Evolutionary conservation across 2,329 filamentous ascomycete species (phyloP).

Genomic region (Neonectria magnoliae): DNA sequence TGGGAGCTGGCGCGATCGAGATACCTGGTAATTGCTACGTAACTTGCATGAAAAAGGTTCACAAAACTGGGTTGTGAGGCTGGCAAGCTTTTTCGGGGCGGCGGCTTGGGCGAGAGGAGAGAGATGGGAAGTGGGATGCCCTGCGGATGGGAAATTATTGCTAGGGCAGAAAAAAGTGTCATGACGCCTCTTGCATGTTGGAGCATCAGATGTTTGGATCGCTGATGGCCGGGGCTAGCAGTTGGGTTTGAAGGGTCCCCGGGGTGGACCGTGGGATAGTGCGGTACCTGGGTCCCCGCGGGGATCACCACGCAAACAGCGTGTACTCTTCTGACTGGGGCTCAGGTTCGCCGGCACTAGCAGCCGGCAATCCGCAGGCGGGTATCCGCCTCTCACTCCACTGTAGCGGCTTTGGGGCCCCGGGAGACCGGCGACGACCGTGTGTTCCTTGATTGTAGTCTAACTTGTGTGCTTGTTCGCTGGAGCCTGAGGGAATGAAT

Average conservation of each 20-base stretch:
- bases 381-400: slow-evolving; percentile 34
- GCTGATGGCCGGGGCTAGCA: slow-evolving; percentile 15
- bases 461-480: neutral
- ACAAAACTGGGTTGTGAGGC: slow-evolving; percentile 29
- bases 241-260: too few species aligned
- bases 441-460: neutral
- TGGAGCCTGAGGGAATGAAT: neutral
- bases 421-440: slow-evolving; percentile 34
- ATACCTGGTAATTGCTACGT: slow-evolving; percentile 5
- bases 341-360: slow-evolving; percentile 28
- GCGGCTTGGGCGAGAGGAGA: slow-evolving; percentile 20
- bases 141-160: neutral
- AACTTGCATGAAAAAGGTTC: slow-evolving; percentile 21
- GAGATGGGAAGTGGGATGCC: neutral
- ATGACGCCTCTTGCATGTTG: slow-evolving; percentile 36
- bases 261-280: neutral
- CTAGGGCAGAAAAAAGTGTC: slow-evolving; percentile 36
- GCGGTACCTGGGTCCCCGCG: neutral
- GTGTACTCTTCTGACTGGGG: slow-evolving; percentile 27
- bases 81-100: slow-evolving; percentile 11
- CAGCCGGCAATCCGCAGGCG: slow-evolving; percentile 35
- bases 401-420: slow-evolving; percentile 19
- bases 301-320: neutral
- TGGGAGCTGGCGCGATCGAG: slow-evolving; percentile 9
- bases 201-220: slow-evolving; percentile 37